phyloP scores from a whole-genome alignment of 306 rosid genomes.

The Fragaria nilgerrensis region DNA sequence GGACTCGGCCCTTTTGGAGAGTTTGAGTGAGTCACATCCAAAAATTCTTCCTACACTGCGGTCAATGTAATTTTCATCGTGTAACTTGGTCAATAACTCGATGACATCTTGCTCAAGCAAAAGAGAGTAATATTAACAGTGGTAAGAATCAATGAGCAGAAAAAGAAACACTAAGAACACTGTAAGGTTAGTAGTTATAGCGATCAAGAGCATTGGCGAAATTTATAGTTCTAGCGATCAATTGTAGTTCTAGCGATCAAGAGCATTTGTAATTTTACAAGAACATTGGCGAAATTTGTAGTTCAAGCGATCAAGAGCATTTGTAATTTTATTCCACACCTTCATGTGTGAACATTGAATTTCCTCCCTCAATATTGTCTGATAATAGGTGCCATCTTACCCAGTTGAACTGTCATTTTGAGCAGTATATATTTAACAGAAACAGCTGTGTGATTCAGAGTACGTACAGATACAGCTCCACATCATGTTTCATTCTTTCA shows the following conservation, averaged over 20 bases:
- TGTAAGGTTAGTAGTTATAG: background rate
- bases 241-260: too few relatives aligned
- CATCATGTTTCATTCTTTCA: background rate
- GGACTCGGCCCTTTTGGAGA: background rate
- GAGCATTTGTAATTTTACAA: too few relatives aligned
- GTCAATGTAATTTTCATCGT: background rate
- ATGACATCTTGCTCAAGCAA: background rate
- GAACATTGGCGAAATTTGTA: background rate
- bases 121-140: background rate
- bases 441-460: background rate
- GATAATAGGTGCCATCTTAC: background rate
- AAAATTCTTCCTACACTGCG: background rate
- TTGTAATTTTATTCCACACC: background rate
- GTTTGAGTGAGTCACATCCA: background rate
- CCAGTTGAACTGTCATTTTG: background rate
- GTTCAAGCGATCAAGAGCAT: too few relatives aligned
- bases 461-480: background rate
- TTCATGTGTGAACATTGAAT: background rate
- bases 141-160: background rate
- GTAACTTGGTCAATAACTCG: background rate
- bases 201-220: background rate
- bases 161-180: background rate
- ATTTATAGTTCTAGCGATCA: too few relatives aligned
- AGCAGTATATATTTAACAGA: background rate
- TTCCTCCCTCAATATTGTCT: background rate